Evolutionary conservation across 768 basidiomycete genomes (phyloP), one percentile per base, ranked within the genome.

Genomic region (Kwoniella botswanensis): DNA sequence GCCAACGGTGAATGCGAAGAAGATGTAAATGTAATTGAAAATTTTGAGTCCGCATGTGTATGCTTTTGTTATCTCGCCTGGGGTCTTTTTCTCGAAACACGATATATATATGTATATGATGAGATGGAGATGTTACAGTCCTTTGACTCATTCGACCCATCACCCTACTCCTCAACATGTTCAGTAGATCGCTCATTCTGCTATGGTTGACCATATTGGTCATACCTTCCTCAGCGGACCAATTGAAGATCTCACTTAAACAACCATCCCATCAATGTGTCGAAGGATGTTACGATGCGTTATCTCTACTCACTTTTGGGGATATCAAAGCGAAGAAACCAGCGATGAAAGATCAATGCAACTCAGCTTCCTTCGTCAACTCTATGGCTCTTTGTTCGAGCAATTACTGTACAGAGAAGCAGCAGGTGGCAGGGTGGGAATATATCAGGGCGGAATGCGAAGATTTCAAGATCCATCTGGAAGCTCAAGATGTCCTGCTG

Each of bases 301-400:
- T 67, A 21, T 17, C 65, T 3, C 26, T 50, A 9, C 56, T 67
- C 2, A 29, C 56, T 18, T 67, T 44, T 44, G 57, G 17, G 1
- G 57, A 67, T 52, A 59, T 67, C 56, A 67, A 55, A 53, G 56
- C 65, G 17, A 67, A 67, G 46, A 67, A 67, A n/a, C 43, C 46
- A 11, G n/a, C 56, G 13, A 22, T 59, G 18, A 43, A 29, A 50
- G 44, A 67, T 57, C 56, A 67, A 50, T 67, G 65, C 46, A 67
- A 60, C 50, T 67, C 65, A 35, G 60, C 57, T 12, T 43, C 42
- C 0, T 67, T 58, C 65, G 44, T 56, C 21, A 56, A 18, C 21
- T 67, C 65, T 2, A 17, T 67, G 13, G 65, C 65, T 18, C 46
- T 67, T 15, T 67, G 65, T 43, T 50, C 55, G 5, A 35, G 56